Evolutionary conservation across 345 rosid species (phyloP), one percentile per base, ranked within the genome.

Genomic region (rapeseed (Brassica napus)): DNA sequence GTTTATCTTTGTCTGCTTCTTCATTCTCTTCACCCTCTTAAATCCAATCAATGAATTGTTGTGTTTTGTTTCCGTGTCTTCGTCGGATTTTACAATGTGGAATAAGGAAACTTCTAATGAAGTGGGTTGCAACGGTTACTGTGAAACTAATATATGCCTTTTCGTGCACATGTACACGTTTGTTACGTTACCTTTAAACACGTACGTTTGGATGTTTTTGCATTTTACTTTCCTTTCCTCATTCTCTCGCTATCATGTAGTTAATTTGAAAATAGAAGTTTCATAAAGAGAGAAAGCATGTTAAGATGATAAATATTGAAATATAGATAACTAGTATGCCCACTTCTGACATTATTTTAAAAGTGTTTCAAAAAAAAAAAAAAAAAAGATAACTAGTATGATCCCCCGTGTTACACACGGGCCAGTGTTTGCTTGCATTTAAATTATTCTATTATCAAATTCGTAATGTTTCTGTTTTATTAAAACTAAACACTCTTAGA

Each of bases 41-140:
- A 16, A 2, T 4, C 47, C 1, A 23, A 5, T 3, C 5, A 11
- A 67, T 37, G 8, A 15, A 24, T 65, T 65, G 31, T 55, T 11
- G 35, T 32, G 35, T 32, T 5, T 32, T 32, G 35, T 26, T 60
- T 32, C 24, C 60, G 37, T 69, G 37, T 68, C 28, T 59, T 63
- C 4, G 28, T 47, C 39, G 14, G 32, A 52, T 15, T 34, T 77
- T 77, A 61, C 63, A 47, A 61, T 69, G 57, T 69, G 10, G 55
- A 21, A 21, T 21, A 14, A 60, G 23, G 37, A 26, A 68, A 59
- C 52, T 76, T 76, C 15, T 30, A 42, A 12, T 59, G 49, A 28
- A 28, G 15, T 76, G 34, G 24, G 73, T 68, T 42, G 67, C 66
- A 24, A 76, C 80, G 80, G 80, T 76, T 76, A 68, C 35, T 24